Evolutionary conservation across 2,329 filamentous ascomycete species (phyloP), one percentile per base, ranked within the genome.

Genomic region (Colletotrichum tropicicola): DNA sequence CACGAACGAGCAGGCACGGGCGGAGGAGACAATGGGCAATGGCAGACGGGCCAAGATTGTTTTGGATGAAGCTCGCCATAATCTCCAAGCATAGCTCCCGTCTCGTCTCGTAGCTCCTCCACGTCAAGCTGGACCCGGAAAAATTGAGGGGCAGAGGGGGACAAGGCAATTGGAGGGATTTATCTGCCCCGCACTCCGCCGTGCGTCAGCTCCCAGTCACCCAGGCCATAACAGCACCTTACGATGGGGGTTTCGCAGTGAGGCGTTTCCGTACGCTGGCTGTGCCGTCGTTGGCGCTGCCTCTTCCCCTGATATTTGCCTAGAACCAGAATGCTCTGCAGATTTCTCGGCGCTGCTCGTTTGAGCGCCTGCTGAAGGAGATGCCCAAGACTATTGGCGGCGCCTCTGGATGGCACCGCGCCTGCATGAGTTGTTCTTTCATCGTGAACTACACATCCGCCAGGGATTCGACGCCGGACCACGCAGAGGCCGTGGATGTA

Each of bases 111-210:
- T 59, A 47, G 35, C 48, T 48, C 43, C 35, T 49, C 32, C 49
- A 51, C 43, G 27, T 37, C 43, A 49, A 55, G 53, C 52, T 49
- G 56, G 56, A 23, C 63, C 74, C 74, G 76, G 75, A 78, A 73
- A 69, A 77, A 77, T 76, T 77, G 75, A 76, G 74, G 75, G 75
- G 74, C 69, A 75, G 59, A 51, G 53, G 69, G 70, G 67, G 70
- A 59, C 59, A 68, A 66, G 52, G 35, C 59, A 56, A 69, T 71
- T 68, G 68, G 66, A 70, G 68, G 66, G 59, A 69, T 66, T 64
- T 65, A 58, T 28, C 44, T 45, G 52, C 59, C 59, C 66, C 66
- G 56, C 56, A 53, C 55, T 56, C 59, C 64, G 54, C 54, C 43
- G 47, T 56, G 60, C 56, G 28, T 55, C 61, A 55, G 57, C 57